Evolutionary conservation across 2,329 filamentous ascomycete species (phyloP).

Genomic region (Aspergillus sp.): DNA sequence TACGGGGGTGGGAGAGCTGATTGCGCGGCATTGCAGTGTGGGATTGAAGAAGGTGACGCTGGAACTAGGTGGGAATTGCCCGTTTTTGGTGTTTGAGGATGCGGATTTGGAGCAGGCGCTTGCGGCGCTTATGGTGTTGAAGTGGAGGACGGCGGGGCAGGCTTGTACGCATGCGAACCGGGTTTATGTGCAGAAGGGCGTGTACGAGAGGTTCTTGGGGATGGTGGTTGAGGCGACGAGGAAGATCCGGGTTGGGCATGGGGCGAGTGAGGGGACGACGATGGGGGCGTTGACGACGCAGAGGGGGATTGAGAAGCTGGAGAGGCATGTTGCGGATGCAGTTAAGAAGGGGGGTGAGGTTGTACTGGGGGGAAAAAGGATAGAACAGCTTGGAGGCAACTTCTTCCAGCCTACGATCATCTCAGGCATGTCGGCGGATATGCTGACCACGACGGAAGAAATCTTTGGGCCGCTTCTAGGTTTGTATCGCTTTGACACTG

Average conservation of each 20-base stretch:
- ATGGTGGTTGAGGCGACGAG: background rate
- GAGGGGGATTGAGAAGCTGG: conserved; percentile 50
- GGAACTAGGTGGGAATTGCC: conserved; percentile 63
- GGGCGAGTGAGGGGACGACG: background rate
- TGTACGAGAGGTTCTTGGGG: background rate
- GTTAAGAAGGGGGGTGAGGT: conserved; percentile 61
- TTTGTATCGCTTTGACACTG: conserved; percentile 63
- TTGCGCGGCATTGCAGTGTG: conserved; percentile 34
- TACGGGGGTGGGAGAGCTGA: conserved; percentile 10
- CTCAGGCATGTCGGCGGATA: conserved; percentile 56
- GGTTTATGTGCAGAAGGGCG: conserved; percentile 7
- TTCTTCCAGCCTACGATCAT: conserved; percentile 70
- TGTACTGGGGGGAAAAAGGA: conserved; percentile 54
- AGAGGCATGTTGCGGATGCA: conserved; percentile 62
- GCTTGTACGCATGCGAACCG: conserved; percentile 16
- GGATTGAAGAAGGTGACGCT: conserved; percentile 60
- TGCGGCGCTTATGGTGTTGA: conserved; percentile 1
- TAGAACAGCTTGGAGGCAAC: conserved; percentile 35
- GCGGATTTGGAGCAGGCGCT: conserved; percentile 51
- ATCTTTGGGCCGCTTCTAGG: conserved; percentile 64
- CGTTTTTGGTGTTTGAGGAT: conserved; percentile 61
- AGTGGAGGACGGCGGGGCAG: conserved; percentile 11
- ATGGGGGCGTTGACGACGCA: conserved; percentile 9
- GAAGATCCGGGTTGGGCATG: conserved; percentile 6
- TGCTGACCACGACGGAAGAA: conserved; percentile 61